A percentile compares a stretch with the other conserved stretches of the same genome.
Evolutionary conservation across 257 asterid genomes (phyloP).

Genomic region (Petrea volubilis): DNA sequence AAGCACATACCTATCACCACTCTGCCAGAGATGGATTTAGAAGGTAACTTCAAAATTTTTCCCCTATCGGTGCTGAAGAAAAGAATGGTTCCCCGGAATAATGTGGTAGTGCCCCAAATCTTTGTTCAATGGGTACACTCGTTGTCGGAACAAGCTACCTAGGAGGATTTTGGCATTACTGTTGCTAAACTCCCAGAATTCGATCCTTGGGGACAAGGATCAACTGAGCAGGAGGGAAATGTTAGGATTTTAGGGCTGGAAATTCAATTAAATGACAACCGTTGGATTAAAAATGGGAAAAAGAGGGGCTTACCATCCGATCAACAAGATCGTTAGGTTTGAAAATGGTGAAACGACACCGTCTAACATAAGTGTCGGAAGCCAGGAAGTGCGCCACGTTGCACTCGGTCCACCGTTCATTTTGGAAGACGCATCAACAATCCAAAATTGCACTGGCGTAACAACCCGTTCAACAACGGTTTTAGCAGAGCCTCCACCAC

Average conservation of each 20-base stretch:
- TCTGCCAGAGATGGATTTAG: neutral
- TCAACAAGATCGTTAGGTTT: too few species aligned
- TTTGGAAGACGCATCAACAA: too few species aligned
- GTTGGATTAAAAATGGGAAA: neutral
- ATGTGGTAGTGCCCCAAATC: neutral
- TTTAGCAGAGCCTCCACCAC: too few species aligned
- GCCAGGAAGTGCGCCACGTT: too few species aligned
- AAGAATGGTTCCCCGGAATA: neutral
- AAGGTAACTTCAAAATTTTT: neutral
- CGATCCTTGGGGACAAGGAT: slow-evolving; percentile 5
- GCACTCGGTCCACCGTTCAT: too few species aligned
- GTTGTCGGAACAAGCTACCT: neutral
- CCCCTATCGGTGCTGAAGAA: neutral
- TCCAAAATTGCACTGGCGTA: too few species aligned
- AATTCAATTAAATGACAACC: neutral
- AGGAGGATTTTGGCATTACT: neutral
- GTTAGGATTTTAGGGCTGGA: too few species aligned
- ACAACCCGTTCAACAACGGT: too few species aligned
- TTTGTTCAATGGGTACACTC: neutral
- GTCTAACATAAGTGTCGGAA: too few species aligned
- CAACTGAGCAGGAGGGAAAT: neutral
- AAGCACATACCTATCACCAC: neutral
- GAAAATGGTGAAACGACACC: too few species aligned
- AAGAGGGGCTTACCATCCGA: too few species aligned
- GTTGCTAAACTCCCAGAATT: neutral